Percentiles rank a stretch among this genome's conserved stretches.
These are phyloP conservation scores for Chlorella ohadii DNA, from an alignment of 139 green algal genomes.

Conservation along the genomic window DNA sequence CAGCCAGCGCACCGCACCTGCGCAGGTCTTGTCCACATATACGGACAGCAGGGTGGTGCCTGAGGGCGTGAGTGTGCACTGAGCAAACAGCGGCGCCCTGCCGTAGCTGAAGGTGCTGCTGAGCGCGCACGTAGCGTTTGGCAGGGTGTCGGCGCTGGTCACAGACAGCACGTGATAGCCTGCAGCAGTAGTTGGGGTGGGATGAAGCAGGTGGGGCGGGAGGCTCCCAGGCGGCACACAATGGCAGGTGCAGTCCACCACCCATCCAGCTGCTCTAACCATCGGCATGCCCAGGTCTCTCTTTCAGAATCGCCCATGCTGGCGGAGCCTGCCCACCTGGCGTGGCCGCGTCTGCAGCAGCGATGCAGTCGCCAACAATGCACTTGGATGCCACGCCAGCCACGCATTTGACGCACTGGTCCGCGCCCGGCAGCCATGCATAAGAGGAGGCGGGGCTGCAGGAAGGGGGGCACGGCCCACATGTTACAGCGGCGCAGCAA, in stretches of 20 bases:
- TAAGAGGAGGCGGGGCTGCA: conserved; percentile 14
- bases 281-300: no score
- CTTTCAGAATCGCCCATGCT: no score
- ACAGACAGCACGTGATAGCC: conserved; percentile 8
- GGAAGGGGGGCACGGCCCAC: no score
- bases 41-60: background rate
- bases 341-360: background rate
- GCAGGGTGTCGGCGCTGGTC: background rate
- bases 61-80: background rate
- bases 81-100: background rate
- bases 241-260: no score
- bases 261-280: no score
- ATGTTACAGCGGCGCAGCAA: no score
- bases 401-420: conserved; percentile 18
- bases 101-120: background rate
- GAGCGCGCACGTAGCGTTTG: background rate
- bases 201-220: background rate
- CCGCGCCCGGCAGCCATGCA: background rate
- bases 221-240: no score
- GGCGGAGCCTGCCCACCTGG: background rate
- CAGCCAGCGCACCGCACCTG: no score
- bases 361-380: background rate
- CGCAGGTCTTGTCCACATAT: conserved; percentile 11
- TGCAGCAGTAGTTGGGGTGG: background rate
- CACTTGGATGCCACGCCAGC: conserved; percentile 6